phyloP scores from a whole-genome alignment of 441 rosid species.

The Adansonia gregorii region DNA sequence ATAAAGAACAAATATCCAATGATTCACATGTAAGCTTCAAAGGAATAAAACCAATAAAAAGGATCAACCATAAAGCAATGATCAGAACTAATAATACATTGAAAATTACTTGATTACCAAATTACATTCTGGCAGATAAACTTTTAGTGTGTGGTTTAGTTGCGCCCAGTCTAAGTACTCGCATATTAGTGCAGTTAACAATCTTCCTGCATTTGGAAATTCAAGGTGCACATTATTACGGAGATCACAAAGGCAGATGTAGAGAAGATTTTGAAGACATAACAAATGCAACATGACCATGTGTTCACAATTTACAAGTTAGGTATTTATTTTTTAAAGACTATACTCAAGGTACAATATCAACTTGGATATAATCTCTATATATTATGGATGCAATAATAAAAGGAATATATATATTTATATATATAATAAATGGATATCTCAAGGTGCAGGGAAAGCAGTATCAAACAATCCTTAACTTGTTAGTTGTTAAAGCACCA shows the following conservation, averaged over 20 bases:
- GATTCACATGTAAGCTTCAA: slow-evolving; percentile 8
- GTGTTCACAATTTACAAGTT: not conserved
- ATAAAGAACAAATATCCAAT: slow-evolving; percentile 20
- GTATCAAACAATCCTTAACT: not conserved
- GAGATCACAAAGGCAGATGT: not conserved
- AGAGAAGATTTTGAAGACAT: not conserved
- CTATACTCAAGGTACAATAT: too few species aligned
- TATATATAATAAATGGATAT: not conserved
- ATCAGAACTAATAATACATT: slow-evolving; percentile 11
- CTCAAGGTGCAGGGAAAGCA: not conserved
- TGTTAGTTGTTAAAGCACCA: not conserved
- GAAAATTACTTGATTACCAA: slow-evolving; percentile 74
- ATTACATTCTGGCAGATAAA: slow-evolving; percentile 93
- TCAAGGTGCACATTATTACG: slow-evolving; percentile 17
- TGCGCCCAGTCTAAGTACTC: slow-evolving; percentile 98
- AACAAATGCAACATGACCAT: not conserved
- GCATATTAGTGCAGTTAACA: slow-evolving; percentile 76
- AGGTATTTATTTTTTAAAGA: not conserved
- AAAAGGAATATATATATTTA: not conserved
- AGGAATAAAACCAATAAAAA: not conserved
- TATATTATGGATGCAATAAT: not conserved
- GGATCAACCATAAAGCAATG: not conserved
- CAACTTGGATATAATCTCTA: not conserved
- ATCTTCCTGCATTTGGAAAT: slow-evolving; percentile 70
- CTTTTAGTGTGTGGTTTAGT: slow-evolving; percentile 84